phyloP scores from a whole-genome alignment of 352 stramenopile species.

The Peronosclerospora sorghi region DNA sequence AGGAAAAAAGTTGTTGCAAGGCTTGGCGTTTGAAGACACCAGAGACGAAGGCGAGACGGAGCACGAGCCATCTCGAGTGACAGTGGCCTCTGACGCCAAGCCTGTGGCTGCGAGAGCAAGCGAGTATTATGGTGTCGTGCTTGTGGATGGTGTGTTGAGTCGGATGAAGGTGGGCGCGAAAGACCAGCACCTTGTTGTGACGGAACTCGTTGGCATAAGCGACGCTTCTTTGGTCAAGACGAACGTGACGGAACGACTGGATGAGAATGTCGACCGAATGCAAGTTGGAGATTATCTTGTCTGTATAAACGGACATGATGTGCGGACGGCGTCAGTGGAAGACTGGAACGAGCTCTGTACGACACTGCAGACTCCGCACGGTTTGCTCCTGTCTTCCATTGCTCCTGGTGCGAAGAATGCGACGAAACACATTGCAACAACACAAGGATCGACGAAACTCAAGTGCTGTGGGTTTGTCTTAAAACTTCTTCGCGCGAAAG shows the following conservation, averaged over 20 bases:
- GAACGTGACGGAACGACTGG: slow-evolving; percentile 4
- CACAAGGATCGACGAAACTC: slow-evolving; percentile 38
- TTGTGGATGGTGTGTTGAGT: slow-evolving; percentile 25
- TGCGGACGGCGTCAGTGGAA: slow-evolving; percentile 25
- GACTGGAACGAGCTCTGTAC: slow-evolving; percentile 23
- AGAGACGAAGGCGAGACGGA: slow-evolving; percentile 2
- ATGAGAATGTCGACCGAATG: slow-evolving; percentile 21
- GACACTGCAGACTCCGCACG: slow-evolving; percentile 26
- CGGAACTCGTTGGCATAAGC: slow-evolving; percentile 10
- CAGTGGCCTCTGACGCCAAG: slow-evolving; percentile 8
- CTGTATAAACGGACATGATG: slow-evolving; percentile 41
- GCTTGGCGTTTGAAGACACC: slow-evolving; percentile 41
- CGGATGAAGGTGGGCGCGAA: slow-evolving; percentile 28
- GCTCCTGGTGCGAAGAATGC: slow-evolving; percentile 27
- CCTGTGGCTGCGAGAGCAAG: slow-evolving; percentile 5
- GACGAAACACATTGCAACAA: slow-evolving; percentile 54
- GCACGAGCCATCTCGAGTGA: too few species aligned
- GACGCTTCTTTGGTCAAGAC: slow-evolving; percentile 3
- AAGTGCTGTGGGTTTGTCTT: slow-evolving; percentile 63
- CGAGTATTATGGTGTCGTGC: slow-evolving; percentile 43
- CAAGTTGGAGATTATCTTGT: slow-evolving; percentile 35
- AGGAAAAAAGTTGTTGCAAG: slow-evolving; percentile 37
- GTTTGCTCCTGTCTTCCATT: slow-evolving; percentile 44
- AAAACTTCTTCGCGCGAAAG: slow-evolving; percentile 68
- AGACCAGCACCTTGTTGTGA: slow-evolving; percentile 36